phyloP scores from a whole-genome alignment of 1,284 basidiomycete genomes.

The Puccinia horiana region DNA sequence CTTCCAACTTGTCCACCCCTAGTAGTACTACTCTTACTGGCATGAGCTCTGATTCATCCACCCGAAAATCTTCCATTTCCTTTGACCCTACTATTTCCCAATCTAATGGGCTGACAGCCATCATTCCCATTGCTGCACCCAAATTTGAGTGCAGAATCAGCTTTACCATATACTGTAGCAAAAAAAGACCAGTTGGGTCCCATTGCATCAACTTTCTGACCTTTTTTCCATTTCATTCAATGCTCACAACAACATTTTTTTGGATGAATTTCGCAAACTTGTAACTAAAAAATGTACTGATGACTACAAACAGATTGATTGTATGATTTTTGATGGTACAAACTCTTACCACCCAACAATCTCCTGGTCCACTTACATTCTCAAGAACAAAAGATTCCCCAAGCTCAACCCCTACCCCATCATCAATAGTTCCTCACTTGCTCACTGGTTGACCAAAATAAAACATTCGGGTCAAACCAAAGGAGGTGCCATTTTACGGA shows the following conservation, averaged over 20 bases:
- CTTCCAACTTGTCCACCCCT: too few species aligned
- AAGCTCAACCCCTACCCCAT: background rate
- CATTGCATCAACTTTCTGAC: background rate
- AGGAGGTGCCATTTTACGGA: background rate
- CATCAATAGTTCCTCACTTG: background rate
- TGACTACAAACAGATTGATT: background rate
- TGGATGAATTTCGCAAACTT: background rate
- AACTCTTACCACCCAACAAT: background rate
- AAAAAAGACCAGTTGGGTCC: slow-evolving; percentile 10
- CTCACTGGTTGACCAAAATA: background rate
- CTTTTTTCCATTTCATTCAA: background rate
- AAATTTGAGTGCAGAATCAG: too few species aligned
- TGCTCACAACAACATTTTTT: background rate
- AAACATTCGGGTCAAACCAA: background rate
- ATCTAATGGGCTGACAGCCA: too few species aligned
- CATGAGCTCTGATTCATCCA: too few species aligned
- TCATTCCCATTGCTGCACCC: too few species aligned
- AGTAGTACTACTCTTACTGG: too few species aligned
- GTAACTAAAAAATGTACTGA: background rate
- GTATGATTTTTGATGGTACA: background rate
- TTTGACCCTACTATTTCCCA: too few species aligned
- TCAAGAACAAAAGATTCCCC: background rate
- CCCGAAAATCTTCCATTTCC: too few species aligned
- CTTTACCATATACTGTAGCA: background rate
- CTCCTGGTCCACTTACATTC: background rate